Conservation (phyloP, 139 green algal species). For the Micractinium sp. region DNA sequence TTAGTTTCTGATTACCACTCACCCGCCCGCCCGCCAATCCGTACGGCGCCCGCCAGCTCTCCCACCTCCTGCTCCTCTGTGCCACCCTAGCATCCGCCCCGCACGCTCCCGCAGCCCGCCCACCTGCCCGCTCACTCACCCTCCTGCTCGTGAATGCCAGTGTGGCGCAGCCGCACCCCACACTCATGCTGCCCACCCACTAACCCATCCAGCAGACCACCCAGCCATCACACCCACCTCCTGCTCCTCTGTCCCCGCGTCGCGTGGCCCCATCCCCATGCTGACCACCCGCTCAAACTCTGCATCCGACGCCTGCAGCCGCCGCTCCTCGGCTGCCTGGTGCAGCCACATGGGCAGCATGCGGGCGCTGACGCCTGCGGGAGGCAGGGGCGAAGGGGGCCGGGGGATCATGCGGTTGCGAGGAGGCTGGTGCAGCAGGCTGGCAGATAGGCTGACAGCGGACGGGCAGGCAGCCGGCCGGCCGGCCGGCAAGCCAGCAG, state of each 20-base stretch:
- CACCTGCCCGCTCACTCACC: no score
- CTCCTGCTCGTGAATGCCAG: not conserved
- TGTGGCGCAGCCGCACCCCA: not conserved
- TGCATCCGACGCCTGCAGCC: conserved; percentile 30
- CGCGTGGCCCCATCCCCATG: conserved; percentile 39
- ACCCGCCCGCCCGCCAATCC: no score
- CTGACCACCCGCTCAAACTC: conserved; percentile 47
- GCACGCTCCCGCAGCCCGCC: no score
- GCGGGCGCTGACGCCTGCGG: conserved; percentile 17
- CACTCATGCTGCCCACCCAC: not conserved
- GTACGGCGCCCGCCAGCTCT: no score
- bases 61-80: no score
- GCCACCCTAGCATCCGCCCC: no score
- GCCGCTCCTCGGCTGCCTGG: conserved; percentile 17
- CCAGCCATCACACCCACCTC: conserved; percentile 40
- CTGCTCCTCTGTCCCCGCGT: conserved; percentile 41
- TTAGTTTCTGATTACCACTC: no score
- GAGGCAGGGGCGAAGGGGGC: not conserved
- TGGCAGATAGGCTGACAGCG: no score
- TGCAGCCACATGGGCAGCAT: conserved; percentile 29
- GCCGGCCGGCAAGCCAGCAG: no score
- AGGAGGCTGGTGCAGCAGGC: no score
- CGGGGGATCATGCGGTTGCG: no score
- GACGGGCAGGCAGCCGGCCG: no score
- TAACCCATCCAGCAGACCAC: not conserved